Evolutionary conservation across 768 basidiomycete genomes (phyloP).

Genomic region (Kondoa malvinella): DNA sequence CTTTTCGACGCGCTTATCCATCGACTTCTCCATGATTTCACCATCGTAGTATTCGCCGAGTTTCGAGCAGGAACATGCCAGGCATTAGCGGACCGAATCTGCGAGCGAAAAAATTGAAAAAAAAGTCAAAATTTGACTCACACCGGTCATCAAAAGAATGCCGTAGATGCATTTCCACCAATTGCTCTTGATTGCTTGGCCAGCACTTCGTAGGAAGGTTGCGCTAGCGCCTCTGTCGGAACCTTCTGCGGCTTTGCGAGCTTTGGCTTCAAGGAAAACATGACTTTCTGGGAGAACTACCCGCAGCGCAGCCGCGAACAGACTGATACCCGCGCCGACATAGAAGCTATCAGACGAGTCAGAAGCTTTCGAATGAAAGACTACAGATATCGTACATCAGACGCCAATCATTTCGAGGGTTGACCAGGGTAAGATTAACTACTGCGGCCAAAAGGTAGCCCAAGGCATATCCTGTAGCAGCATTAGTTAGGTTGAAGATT

Average conservation of each 20-base stretch:
- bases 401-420: conserved; percentile 45
- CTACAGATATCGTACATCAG: conserved; percentile 6
- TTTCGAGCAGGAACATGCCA: too few species aligned
- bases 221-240: too few species aligned
- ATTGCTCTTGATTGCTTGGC: conserved; percentile 44
- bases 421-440: conserved; percentile 50
- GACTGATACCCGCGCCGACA: conserved; percentile 51
- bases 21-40: too few species aligned
- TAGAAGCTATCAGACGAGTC: conserved; percentile 56
- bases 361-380: not conserved
- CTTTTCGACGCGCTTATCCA: too few species aligned
- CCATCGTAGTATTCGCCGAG: too few species aligned
- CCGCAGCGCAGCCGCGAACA: conserved; percentile 48
- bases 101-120: too few species aligned
- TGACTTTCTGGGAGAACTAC: conserved; percentile 55
- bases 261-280: conserved; percentile 45
- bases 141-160: conserved; percentile 56
- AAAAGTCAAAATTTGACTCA: too few species aligned
- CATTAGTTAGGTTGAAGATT: too few species aligned
- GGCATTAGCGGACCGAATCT: too few species aligned
- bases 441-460: conserved; percentile 70
- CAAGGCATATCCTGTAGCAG: conserved; percentile 69
- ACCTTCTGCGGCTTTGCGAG: conserved; percentile 31
- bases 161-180: conserved; percentile 72
- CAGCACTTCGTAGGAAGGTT: conserved; percentile 59